These are phyloP conservation scores for Tetracladium maxilliforme DNA, from an alignment of 2,329 filamentous ascomycete genomes.

Conservation along the genomic window DNA sequence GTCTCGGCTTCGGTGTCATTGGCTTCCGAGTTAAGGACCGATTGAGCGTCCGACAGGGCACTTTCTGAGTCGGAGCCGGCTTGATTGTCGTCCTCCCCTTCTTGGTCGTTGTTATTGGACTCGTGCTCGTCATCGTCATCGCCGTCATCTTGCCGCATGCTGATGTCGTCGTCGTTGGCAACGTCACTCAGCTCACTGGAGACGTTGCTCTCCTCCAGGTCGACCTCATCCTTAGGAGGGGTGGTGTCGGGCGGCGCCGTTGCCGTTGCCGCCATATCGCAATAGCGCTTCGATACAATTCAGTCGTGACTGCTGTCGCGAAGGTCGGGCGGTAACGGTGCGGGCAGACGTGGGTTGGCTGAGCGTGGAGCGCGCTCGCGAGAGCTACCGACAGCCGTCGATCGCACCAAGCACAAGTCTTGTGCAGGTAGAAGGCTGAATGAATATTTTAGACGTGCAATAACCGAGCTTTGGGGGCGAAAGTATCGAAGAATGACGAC, in stretches of 20 bases:
- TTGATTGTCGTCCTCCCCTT: constrained; percentile 6
- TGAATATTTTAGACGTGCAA: too few species aligned
- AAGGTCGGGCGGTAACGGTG: too few species aligned
- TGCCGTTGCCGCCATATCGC: constrained; percentile 18
- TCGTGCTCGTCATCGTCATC: constrained; percentile 17
- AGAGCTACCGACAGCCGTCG: too few species aligned
- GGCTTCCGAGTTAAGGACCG: constrained; percentile 43
- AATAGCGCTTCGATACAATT: background rate
- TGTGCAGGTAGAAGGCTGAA: too few species aligned
- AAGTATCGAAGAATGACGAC: too few species aligned
- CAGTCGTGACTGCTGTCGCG: too few species aligned
- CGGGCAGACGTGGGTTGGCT: too few species aligned
- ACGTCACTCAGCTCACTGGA: constrained; percentile 92
- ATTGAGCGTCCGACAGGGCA: constrained; percentile 39
- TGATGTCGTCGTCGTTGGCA: constrained; percentile 44
- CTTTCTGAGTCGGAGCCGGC: constrained; percentile 28
- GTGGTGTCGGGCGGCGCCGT: constrained; percentile 27
- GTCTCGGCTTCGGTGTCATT: constrained; percentile 82
- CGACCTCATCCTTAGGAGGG: too few species aligned
- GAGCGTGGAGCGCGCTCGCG: too few species aligned
- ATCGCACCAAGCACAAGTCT: too few species aligned
- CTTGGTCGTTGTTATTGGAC: constrained; percentile 8
- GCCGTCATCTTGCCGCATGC: constrained; percentile 30
- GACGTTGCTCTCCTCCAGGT: constrained; percentile 48
- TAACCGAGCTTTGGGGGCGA: too few species aligned